Conservation (phyloP, 805 yeast genomes). For the Metschnikowia reukaufii region DNA sequence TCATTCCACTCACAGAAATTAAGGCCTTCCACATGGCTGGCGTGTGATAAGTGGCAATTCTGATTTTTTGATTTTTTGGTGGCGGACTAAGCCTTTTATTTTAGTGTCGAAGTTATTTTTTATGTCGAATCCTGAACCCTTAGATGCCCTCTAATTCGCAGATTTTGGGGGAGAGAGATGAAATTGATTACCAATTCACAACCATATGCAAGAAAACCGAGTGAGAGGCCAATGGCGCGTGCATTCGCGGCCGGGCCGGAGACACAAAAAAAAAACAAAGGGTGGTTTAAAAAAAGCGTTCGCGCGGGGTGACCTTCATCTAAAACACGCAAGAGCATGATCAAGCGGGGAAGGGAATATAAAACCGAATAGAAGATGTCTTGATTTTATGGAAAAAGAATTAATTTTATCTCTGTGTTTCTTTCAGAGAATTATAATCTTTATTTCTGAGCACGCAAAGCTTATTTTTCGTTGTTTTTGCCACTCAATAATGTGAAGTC, state of each 20-base stretch:
- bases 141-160: background rate
- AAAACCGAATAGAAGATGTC: too few species aligned
- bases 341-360: too few species aligned
- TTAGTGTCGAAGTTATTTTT: background rate
- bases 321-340: too few species aligned
- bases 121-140: background rate
- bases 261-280: too few species aligned
- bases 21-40: slow-evolving; percentile 11
- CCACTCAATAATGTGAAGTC: too few species aligned
- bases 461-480: too few species aligned
- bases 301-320: too few species aligned
- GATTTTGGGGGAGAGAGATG: slow-evolving; percentile 1
- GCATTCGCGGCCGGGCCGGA: slow-evolving; percentile 8
- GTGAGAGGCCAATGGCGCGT: background rate
- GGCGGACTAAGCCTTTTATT: background rate
- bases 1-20: slow-evolving; percentile 24
- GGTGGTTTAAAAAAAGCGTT: too few species aligned
- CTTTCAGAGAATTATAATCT: too few species aligned
- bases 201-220: background rate
- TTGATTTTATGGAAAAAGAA: too few species aligned
- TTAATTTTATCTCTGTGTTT: too few species aligned
- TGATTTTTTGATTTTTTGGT: background rate
- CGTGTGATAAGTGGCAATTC: background rate
- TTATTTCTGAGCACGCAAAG: too few species aligned
- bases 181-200: slow-evolving; percentile 1